These are phyloP conservation scores for Lachancea sp. DNA, from an alignment of 805 yeast genomes.

Conservation along the genomic window DNA sequence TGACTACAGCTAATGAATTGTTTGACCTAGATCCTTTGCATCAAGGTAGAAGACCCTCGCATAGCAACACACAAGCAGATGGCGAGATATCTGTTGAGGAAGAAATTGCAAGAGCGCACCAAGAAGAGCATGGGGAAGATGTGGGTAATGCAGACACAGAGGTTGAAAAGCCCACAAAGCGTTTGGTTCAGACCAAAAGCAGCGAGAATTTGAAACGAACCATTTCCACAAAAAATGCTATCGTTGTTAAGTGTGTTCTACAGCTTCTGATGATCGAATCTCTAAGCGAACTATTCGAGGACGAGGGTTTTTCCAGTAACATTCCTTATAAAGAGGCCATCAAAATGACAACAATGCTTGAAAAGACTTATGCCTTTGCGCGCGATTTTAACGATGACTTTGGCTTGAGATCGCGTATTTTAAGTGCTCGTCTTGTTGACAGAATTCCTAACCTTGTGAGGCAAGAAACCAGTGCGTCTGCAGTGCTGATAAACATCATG, in stretches of 20 bases:
- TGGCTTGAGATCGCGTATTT: constrained; percentile 77
- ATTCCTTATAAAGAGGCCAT: constrained; percentile 64
- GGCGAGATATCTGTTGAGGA: constrained; percentile 19
- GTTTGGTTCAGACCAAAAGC: constrained; percentile 22
- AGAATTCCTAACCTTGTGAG: constrained; percentile 84
- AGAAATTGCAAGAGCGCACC: constrained; percentile 29
- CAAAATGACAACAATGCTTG: constrained; percentile 52
- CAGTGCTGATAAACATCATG: constrained; percentile 74
- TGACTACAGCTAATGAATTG: constrained; percentile 82
- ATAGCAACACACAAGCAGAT: constrained; percentile 6
- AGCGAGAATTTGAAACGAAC: constrained; percentile 38
- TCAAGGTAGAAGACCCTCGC: constrained; percentile 26
- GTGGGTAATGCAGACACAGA: constrained; percentile 25
- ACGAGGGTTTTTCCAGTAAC: constrained; percentile 54
- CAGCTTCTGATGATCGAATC: constrained; percentile 86
- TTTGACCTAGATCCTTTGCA: constrained; percentile 47
- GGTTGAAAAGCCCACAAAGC: constrained; percentile 11
- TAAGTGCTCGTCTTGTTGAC: constrained; percentile 89
- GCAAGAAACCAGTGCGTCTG: constrained; percentile 87
- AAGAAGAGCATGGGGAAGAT: constrained; percentile 32
- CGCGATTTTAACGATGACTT: constrained; percentile 82
- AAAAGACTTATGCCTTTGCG: constrained; percentile 73
- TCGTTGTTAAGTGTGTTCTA: constrained; percentile 87
- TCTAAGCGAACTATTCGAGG: constrained; percentile 72
- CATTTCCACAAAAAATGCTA: constrained; percentile 56